phyloP scores from a whole-genome alignment of 2,329 filamentous ascomycete species.

The Penicillium sp. region DNA sequence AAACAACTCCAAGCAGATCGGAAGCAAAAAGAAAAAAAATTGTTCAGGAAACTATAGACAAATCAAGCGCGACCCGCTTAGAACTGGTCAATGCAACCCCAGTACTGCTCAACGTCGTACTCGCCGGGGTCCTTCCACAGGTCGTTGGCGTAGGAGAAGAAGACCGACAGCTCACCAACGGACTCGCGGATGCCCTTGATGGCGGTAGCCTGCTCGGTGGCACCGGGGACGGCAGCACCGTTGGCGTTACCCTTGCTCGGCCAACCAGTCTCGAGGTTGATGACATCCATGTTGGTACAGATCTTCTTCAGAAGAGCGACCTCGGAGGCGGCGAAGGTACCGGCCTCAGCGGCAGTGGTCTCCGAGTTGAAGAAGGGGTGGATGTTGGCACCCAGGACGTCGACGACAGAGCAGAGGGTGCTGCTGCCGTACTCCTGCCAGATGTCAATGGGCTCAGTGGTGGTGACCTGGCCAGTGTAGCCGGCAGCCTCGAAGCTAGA shows the following conservation, averaged over 20 bases:
- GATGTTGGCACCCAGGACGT: conserved; percentile 75
- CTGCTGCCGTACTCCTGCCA: conserved; percentile 53
- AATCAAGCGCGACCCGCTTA: conserved; percentile 25
- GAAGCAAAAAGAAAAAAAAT: no score
- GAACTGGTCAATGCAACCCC: conserved; percentile 57
- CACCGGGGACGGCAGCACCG: conserved; percentile 61
- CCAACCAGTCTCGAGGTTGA: conserved; percentile 90
- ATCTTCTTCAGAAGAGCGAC: conserved; percentile 60
- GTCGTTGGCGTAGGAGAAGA: conserved; percentile 77
- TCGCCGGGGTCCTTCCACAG: conserved; percentile 66
- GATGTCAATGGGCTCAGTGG: conserved; percentile 73
- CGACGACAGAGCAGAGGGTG: conserved; percentile 62
- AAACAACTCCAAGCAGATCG: no score
- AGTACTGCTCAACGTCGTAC: conserved; percentile 69
- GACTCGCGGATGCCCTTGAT: conserved; percentile 60
- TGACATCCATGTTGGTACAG: conserved; percentile 63
- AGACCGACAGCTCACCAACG: conserved; percentile 61
- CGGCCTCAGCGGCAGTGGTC: conserved; percentile 56
- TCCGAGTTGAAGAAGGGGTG: conserved; percentile 86
- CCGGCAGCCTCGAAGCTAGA: conserved; percentile 55
- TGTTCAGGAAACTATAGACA: conserved; percentile 7
- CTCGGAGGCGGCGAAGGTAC: conserved; percentile 66
- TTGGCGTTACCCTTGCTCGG: conserved; percentile 62
- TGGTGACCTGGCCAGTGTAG: conserved; percentile 69
- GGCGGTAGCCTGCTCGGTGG: conserved; percentile 59